Base-by-base conservation (phyloP, 225 moss, liverwort and hornwort species). In the Physcomitrellopsis africana region DNA sequence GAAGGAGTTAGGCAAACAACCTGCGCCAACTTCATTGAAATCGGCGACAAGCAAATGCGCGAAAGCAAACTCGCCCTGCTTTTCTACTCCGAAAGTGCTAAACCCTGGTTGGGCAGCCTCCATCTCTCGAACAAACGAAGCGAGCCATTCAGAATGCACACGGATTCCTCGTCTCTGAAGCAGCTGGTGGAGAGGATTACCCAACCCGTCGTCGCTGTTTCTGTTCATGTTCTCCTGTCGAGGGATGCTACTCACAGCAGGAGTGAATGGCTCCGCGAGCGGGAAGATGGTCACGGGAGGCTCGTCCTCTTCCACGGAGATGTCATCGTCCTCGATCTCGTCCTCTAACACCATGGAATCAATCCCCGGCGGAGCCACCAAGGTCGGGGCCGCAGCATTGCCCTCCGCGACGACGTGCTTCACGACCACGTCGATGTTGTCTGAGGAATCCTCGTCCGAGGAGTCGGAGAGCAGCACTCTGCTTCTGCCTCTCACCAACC, bases 61-160 rank as follows among this genome's bases (percentile, higher is more conserved):
- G 66, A 99, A 86, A 56, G 89, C 89, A 54, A 95, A 81, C 81
- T 99, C 93, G n/a, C 86, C 99, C 77, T 95, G 92, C 76, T 63
- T 85, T 64, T 83, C 80, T 63, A 72, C 69, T 24, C 83, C 72
- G 41, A 84, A 77, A 73, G 65, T 71, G 48, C 70, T 37, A 76
- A 92, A 93, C 58, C 88, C 94, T 13, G 89, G 64, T 9, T 87
- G 81, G 1, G 63, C 67, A 10, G 65, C 70, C 59, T 84, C 82
- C 80, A 99, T 72, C 78, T 86, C 91, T 76, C 79, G 81, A 55
- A 87, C 76, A 77, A 87, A 97, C 37, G 89, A 88, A 22, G 79
- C 86, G 16, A 97, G 57, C 92, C 92, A 96, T 46, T 71, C 79
- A 29, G 64, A 11, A 19, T 22, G 66, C 32, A 84, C 77, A 54